Evolutionary conservation across 2,329 filamentous ascomycete species (phyloP), one percentile per base, ranked within the genome.

Genomic region (Sporothrix mexicana): DNA sequence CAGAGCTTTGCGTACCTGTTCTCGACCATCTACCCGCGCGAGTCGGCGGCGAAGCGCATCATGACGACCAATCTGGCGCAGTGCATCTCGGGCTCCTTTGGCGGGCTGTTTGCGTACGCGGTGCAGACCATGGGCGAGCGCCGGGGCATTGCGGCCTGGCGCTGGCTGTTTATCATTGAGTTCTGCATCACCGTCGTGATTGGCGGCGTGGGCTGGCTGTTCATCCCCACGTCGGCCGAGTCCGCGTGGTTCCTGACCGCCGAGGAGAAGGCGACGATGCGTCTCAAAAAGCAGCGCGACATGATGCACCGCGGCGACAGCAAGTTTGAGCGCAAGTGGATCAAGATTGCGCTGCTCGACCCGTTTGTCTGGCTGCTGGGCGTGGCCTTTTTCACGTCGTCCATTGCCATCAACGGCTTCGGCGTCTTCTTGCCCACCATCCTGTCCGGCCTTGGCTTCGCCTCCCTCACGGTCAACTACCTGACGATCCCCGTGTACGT

Each of bases 131-230:
- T 86, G 53, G 83, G 85, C 30, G 82, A 81, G 5, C 78, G 77
- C 23, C 80, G 80, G 55, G 83, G 83, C 0, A 79, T 86, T 10
- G 77, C 79, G 8, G 84, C 84, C 2, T 86, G 84, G 84, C 78
- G 83, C 73, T 86, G 84, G 84, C 76, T 61, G 10, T 61, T 61
- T 30, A 61, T 61, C 57, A 61, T 61, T 15, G 57, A 61, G 25
- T 61, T 61, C 17, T 61, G 57, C 15, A 61, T 61, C 57, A 61
- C 57, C 7, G 12, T 61, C 13, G 57, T 61, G 2, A 41, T 61
- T 61, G 57, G 57, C 5, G 25, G 57, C 10, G 17, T 61, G 7
- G 57, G 57, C 15, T 61, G 57, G 57, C 57, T 61, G 23, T 61
- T 61, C 4, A 61, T 61, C 41, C 57, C 57, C 3, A 61, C 57